phyloP scores from a whole-genome alignment of 805 yeast species.

The Hanseniaspora taiwanica region DNA sequence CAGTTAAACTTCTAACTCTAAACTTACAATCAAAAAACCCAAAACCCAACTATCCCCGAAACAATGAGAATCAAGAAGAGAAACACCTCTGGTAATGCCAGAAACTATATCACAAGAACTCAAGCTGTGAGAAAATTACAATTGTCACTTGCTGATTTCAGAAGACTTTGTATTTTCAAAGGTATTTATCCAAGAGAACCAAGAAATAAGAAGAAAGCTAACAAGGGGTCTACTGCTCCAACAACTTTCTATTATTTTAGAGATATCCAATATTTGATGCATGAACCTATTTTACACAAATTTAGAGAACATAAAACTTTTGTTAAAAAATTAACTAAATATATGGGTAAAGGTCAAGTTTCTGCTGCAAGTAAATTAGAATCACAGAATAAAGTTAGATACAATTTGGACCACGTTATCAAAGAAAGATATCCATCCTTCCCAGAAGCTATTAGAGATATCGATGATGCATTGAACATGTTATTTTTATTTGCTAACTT shows the following conservation, averaged over 20 bases:
- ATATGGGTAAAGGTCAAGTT: constrained; percentile 85
- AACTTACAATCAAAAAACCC: not conserved
- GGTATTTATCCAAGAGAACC: constrained; percentile 98
- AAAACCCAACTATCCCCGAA: not conserved
- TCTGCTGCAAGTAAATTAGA: constrained; percentile 80
- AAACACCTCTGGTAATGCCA: constrained; percentile 79
- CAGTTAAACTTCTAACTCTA: not conserved
- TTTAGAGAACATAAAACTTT: constrained; percentile 94
- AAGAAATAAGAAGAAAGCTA: constrained; percentile 87
- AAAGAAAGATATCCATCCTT: constrained; percentile 95
- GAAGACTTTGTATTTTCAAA: constrained; percentile 92
- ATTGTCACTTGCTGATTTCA: constrained; percentile 89
- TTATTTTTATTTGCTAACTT: constrained; percentile 82
- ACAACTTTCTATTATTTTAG: constrained; percentile 87
- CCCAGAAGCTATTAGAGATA: constrained; percentile 79
- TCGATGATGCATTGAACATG: constrained; percentile 94
- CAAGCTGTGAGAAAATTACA: constrained; percentile 89
- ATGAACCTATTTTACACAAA: constrained; percentile 83
- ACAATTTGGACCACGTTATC: constrained; percentile 78
- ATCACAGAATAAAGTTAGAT: constrained; percentile 55
- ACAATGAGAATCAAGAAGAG: constrained; percentile 62
- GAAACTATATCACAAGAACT: constrained; percentile 83
- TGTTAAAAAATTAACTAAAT: constrained; percentile 78
- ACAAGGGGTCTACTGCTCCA: constrained; percentile 95
- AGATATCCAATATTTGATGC: constrained; percentile 88